Evolutionary conservation across 2,329 filamentous ascomycete species (phyloP), one percentile per base, ranked within the genome.

Genomic region (Ophiostoma piceae): DNA sequence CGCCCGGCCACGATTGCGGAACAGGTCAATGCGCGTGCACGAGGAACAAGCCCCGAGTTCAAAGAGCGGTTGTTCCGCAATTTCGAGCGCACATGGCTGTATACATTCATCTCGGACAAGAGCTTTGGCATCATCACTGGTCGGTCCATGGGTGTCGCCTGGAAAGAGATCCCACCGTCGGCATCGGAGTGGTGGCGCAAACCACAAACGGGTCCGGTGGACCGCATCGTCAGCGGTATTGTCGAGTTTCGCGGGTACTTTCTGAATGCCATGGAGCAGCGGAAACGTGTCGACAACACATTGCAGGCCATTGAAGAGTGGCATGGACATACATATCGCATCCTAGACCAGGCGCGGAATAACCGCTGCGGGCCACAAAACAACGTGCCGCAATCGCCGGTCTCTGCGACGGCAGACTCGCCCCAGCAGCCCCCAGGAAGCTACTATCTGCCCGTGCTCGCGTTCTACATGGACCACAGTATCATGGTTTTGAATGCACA

Each of bases 401-500:
- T 16, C 4, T 47, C 67, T 16, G 35, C 67, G 4, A 22, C 62
- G 7, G 7, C 37, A 32, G 51, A 57, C 9, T 26, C 14, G 66
- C 16, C 43, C 51, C 26, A 51, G 19, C 14, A n/a, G 32, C 43
- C 68, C n/a, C 54, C 57, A 6, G 68, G 67, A 22, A 22, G 68
- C 29, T 68, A 65, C 6, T 72, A 68, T 8, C 64, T 75, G 11
- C 69, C 73, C 0, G 68, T 75, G 14, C 70, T 75, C 16, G 72
- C 71, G 2, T 75, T 76, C 39, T 74, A 76, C 71, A 73, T 74
- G 69, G 73, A 75, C 62, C 75, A 76, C 68, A 75, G 73, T 66
- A 72, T 76, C 62, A 72, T 76, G 70, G 73, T 76, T n/a, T 69
- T 76, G 22, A 75, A 74, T 12, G 73, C 75, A 9, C 74, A 75